Conservation (phyloP, 169 alveolate species). For the Eimeria necatrix region DNA sequence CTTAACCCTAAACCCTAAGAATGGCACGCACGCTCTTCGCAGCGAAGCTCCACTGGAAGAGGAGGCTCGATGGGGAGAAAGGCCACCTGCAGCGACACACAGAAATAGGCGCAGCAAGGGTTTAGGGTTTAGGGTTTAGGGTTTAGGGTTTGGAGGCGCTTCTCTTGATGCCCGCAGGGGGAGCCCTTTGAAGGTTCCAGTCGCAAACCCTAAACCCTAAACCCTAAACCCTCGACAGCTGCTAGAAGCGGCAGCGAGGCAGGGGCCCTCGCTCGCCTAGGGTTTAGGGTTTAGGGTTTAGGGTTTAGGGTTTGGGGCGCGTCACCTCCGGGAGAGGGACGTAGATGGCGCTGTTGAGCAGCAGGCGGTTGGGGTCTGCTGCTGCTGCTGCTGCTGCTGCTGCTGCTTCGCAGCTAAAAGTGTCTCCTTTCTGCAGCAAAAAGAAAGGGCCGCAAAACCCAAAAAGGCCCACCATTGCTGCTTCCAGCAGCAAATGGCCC, state of each 20-base stretch:
- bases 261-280: too few relatives aligned
- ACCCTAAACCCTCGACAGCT: not conserved
- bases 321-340: constrained; percentile 30
- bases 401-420: not conserved
- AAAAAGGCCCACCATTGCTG: constrained; percentile 11
- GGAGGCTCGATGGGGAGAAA: not conserved
- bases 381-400: too few relatives aligned
- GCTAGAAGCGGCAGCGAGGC: too few relatives aligned
- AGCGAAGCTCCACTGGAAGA: constrained; percentile 3
- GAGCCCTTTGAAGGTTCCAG: too few relatives aligned
- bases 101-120: too few relatives aligned
- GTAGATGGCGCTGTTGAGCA: not conserved
- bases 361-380: not conserved
- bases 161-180: too few relatives aligned
- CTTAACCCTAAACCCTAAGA: not conserved
- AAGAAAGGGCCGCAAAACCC: constrained; percentile 38
- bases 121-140: too few relatives aligned
- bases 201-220: not conserved
- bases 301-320: not conserved
- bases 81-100: constrained; percentile 27
- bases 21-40: not conserved
- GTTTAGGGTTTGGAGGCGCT: too few relatives aligned
- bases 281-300: too few relatives aligned
- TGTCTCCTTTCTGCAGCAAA: not conserved
- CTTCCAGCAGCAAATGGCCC: not conserved